Base-by-base conservation (phyloP, 345 rosid species). In the Dovyalis caffra region DNA sequence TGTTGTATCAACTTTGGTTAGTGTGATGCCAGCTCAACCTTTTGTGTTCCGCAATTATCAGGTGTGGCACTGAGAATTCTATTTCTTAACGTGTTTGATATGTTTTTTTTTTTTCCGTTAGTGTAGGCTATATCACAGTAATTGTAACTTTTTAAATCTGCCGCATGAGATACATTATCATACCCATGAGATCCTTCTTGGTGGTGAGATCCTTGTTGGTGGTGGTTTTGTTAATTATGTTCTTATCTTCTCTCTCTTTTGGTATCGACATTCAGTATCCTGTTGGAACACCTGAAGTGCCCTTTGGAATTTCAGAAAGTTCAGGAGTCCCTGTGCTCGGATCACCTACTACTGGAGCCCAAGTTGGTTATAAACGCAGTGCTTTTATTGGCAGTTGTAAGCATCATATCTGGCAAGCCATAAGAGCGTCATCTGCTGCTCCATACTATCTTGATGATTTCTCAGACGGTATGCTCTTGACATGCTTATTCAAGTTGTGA, bases 401-500 rank as follows among this genome's bases (percentile, higher is more conserved):
- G 87, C 98, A 95, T 85, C 90, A 88, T 64, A 76, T 91, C 74
- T 95, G 99, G 99, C 89, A 93, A 83, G 99, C 98, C n/a, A 95
- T 95, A 79, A 89, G 98, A 81, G 99, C 99, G 58, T 95, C 99
- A 64, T 95, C 99, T 77, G 99, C 99, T 38, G 98, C 97, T 78
- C 99, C 99, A 21, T 95, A 95, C 85, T 95, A 95, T 88, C 98
- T 95, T 68, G 98, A 95, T 88, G 99, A 95, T 81, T 95, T 85
- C 85, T 95, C 98, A 3, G 91, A 89, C 69, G 98, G 99, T 95
- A 90, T 64, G 28, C 71, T 70, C 14, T 29, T 37, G 23, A 23
- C 43, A 9, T 77, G 43, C 45, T 56, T 49, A 6, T 72, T 73
- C 38, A 16, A 8, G 28, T 62, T 60, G 26, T 2, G 21, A 23